Percentiles rank a stretch among this genome's conserved stretches.
phyloP scores from a whole-genome alignment of 164 flowering plant genomes.

The Tinospora cordifolia region DNA sequence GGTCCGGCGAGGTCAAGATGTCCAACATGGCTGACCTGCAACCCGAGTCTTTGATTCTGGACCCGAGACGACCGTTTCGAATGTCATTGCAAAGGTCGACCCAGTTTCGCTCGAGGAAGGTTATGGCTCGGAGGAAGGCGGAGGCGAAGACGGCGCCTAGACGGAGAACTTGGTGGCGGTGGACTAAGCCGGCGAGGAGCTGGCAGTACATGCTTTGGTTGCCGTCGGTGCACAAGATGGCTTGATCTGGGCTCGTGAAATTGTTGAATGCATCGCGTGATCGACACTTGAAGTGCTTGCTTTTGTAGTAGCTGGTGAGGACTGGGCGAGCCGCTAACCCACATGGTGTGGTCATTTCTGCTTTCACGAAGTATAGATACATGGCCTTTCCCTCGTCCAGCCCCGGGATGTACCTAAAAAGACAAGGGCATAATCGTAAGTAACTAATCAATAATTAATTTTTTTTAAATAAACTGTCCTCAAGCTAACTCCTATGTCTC shows the following conservation, averaged over 20 bases:
- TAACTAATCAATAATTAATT: not conserved
- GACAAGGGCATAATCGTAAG: slow-evolving; percentile 1
- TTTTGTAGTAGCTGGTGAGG: slow-evolving; percentile 81
- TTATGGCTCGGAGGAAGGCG: slow-evolving; percentile 61
- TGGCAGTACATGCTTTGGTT: slow-evolving; percentile 88
- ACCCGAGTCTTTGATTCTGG: slow-evolving; percentile 36
- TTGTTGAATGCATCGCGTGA: slow-evolving; percentile 50
- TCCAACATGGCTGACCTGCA: slow-evolving; percentile 36
- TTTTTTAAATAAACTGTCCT: too few relatives aligned
- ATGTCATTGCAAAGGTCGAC: slow-evolving; percentile 44
- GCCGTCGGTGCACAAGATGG: slow-evolving; percentile 61
- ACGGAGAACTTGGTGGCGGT: slow-evolving; percentile 57
- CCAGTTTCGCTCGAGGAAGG: slow-evolving; percentile 65
- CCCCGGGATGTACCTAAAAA: slow-evolving; percentile 50
- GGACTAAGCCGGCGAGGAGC: slow-evolving; percentile 57
- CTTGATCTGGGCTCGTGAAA: slow-evolving; percentile 61
- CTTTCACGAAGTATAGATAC: slow-evolving; percentile 61
- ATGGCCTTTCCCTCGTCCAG: slow-evolving; percentile 80
- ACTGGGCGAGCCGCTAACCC: slow-evolving; percentile 69
- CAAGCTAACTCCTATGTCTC: too few relatives aligned
- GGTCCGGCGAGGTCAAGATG: slow-evolving; percentile 36
- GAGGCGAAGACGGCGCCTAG: slow-evolving; percentile 87
- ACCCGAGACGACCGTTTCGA: slow-evolving; percentile 33
- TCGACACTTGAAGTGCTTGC: slow-evolving; percentile 68
- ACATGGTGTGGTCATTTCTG: slow-evolving; percentile 56